These are phyloP conservation scores for Naegleria gruberi DNA, from an alignment of 208 protist genomes.

Conservation along the genomic window DNA sequence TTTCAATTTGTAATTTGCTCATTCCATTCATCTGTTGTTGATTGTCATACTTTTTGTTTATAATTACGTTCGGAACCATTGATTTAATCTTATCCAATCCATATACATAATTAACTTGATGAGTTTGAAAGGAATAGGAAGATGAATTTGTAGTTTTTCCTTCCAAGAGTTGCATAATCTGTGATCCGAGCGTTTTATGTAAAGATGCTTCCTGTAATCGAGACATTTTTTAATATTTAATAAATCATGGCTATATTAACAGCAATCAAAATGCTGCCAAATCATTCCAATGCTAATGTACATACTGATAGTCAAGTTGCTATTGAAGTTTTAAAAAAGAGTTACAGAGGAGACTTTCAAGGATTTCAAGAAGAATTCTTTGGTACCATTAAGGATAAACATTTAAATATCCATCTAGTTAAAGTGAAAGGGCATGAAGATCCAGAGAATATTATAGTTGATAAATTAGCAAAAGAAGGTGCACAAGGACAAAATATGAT, in stretches of 20 bases:
- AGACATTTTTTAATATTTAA: too few relatives aligned
- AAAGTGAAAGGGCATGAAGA: neutral
- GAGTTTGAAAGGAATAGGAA: neutral
- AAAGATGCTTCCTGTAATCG: too few relatives aligned
- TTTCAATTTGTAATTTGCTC: neutral
- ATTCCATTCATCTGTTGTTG: neutral
- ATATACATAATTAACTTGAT: neutral
- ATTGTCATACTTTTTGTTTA: neutral
- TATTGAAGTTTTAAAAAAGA: neutral
- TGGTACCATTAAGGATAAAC: neutral
- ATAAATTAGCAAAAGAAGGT: neutral
- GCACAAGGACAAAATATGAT: too few relatives aligned
- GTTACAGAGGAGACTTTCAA: neutral
- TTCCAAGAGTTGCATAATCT: too few relatives aligned
- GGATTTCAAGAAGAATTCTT: neutral
- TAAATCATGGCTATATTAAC: too few relatives aligned
- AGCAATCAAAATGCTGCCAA: too few relatives aligned
- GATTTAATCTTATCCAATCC: neutral
- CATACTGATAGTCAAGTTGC: neutral
- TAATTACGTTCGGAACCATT: neutral
- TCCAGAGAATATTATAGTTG: neutral
- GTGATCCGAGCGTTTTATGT: too few relatives aligned
- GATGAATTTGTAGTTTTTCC: too few relatives aligned
- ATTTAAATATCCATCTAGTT: neutral
- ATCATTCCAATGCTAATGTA: neutral